Conservation (phyloP, 208 protist genomes). For the Crithidia thermophila region DNA sequence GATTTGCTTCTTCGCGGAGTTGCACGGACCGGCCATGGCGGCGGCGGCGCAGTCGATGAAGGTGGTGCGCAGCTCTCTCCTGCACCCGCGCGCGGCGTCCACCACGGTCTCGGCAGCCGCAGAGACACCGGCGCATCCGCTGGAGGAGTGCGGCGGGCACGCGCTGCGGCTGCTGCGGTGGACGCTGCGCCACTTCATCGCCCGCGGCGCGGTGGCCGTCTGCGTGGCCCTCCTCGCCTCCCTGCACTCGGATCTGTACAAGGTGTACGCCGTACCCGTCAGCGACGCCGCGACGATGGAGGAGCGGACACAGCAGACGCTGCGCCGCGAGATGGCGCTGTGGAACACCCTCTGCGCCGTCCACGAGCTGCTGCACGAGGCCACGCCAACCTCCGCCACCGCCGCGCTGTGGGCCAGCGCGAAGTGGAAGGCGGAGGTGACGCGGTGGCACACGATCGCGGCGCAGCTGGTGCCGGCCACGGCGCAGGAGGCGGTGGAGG, state of each 20-base stretch:
- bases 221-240: conserved; percentile 27
- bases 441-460: conserved; percentile 12
- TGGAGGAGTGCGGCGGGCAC: conserved; percentile 31
- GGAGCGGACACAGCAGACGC: conserved; percentile 6
- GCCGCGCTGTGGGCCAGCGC: conserved; percentile 18
- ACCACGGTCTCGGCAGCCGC: conserved; percentile 5
- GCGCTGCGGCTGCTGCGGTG: conserved; percentile 32
- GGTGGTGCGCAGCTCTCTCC: conserved; percentile 27
- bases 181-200: conserved; percentile 30
- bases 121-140: conserved; percentile 20
- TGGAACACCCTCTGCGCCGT: conserved; percentile 29
- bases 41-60: conserved; percentile 30
- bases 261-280: conserved; percentile 4
- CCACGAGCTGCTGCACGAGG: conserved; percentile 27
- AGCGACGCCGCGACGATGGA: conserved; percentile 1
- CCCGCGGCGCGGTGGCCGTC: conserved; percentile 9
- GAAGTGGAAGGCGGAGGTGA: conserved; percentile 26
- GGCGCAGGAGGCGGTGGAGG: conserved; percentile 22
- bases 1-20: conserved; percentile 32
- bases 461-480: conserved; percentile 6
- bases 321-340: conserved; percentile 16
- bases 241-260: conserved; percentile 23
- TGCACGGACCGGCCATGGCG: conserved; percentile 18
- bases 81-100: neutral
- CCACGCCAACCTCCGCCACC: conserved; percentile 2